Base-by-base conservation (phyloP, 2,329 filamentous ascomycete genomes). In the Pseudogymnoascus sp. region DNA sequence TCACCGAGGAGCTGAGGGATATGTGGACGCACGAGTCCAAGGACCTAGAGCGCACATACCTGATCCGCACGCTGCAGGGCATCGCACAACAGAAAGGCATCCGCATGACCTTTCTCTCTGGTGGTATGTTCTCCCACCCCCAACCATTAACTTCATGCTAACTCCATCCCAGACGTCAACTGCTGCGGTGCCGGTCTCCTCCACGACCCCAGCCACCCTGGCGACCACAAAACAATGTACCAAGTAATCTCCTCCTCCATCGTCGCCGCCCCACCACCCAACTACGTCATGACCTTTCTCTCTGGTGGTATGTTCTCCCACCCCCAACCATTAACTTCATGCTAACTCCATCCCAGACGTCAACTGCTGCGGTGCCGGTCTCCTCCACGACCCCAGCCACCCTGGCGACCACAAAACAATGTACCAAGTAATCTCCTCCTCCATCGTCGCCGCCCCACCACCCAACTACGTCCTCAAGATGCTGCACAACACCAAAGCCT, bases 151-250 rank as follows among this genome's bases (percentile, higher is more conserved):
- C 10, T 7, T 17, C 8, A 35, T 17, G 17, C 27, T 61, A 38
- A 61, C 48, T 12, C 12, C 41, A 41, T 5, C 66, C 33, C 33
- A 88, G 87, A 89, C 71, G 93, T 97, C 73, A 94, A 93, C 74
- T 89, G 87, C 70, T 92, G 90, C 67, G 94, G 94, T 66, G 94
- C 94, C 21, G 94, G 94, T 63, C 83, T 99, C 9, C 86, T 99
- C 1, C 94, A 99, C 75, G 94, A 99, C 75, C 94, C 94, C 0
- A 84, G 89, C 17, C 91, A 94, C 73, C 93, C 93, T 0, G 86
- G 85, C 39, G 92, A 97, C 75, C 92, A 97, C 81, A 99, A 97
- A 78, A 97, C 94, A 29, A 99, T 99, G 93, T 99, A 97, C 78
- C 94, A 99, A 75, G 84, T 99, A 73, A 97, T 97, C 73, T 88